Evolutionary conservation across 768 basidiomycete species (phyloP), one percentile per base, ranked within the genome.

Genomic region (Leucosporidium scottii): DNA sequence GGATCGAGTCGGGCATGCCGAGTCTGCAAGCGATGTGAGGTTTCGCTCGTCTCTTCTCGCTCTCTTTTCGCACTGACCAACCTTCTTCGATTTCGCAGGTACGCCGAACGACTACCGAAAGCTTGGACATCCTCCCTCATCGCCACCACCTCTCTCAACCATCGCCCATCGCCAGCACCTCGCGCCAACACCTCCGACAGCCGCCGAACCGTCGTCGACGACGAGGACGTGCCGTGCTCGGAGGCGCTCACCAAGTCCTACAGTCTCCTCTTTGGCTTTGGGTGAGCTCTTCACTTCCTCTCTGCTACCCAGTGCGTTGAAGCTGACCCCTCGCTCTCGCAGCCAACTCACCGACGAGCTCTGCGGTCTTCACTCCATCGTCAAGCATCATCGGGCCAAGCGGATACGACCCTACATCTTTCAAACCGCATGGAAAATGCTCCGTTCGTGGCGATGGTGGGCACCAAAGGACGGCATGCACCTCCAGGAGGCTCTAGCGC

Each of bases 81-180:
- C 34, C 34, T 36, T 12, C 6, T 44, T 44, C 13, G 39, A 15
- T 13, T n/a, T 44, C 39, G 13, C 53, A 70, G 69, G 65, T 71
- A 71, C 49, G 57, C 64, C 9, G 54, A 72, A 31, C 62, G 65
- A 18, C 63, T 67, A 13, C 68, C 71, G 1, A 72, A 64, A 48
- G 65, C 71, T 0, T 72, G 71, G 71, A 69, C 66, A 4, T 72
- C 71, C 7, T 69, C 71, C 8, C 64, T 72, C 36, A 36, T 72
- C 27, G 25, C 65, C 3, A 28, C 48, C 23, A 65, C 65, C 1
- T 59, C 59, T 6, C 60, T 72, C 12, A 48, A 59, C 1, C 71
- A 67, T 17, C 62, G 63, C 1, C 61, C 58, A 7, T 68, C 70
- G 0, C 61, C 54, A 23, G 66, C 31, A 49, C n/a, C 44, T n/a